Evolutionary conservation across 148 eudicot species (phyloP).

Genomic region (Talinum fruticosum): DNA sequence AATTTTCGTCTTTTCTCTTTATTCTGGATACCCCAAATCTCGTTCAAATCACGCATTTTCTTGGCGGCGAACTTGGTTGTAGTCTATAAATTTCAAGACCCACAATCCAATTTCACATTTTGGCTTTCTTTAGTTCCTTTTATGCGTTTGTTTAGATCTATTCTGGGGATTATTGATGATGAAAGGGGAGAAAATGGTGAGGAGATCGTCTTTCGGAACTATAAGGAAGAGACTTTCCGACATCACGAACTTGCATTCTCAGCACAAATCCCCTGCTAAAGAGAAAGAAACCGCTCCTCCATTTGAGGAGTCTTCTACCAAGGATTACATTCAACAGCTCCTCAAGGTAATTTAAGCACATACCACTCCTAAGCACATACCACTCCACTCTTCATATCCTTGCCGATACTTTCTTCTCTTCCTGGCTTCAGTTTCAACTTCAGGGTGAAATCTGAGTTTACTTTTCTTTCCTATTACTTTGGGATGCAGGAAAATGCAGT

Average conservation of each 20-base stretch:
- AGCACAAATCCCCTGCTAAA: constrained; percentile 39
- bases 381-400: not conserved
- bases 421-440: not conserved
- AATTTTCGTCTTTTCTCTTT: constrained; percentile 6
- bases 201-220: constrained; percentile 50
- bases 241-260: constrained; percentile 52
- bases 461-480: not conserved
- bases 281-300: constrained; percentile 16
- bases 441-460: not conserved
- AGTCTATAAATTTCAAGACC: constrained; percentile 9
- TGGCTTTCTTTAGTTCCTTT: not conserved
- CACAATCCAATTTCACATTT: not conserved
- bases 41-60: not conserved
- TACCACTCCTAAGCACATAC: too few species aligned
- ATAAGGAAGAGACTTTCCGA: constrained; percentile 61
- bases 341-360: constrained; percentile 37
- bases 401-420: not conserved
- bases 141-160: not conserved
- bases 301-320: constrained; percentile 23
- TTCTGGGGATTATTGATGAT: constrained; percentile 18
- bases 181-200: constrained; percentile 36
- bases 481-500: constrained; percentile 22
- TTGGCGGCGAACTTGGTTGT: not conserved
- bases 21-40: constrained; percentile 9
- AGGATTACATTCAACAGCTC: constrained; percentile 47